Evolutionary conservation across 2,329 filamentous ascomycete genomes (phyloP), one percentile per base, ranked within the genome.

Genomic region (Botrytis elliptica): DNA sequence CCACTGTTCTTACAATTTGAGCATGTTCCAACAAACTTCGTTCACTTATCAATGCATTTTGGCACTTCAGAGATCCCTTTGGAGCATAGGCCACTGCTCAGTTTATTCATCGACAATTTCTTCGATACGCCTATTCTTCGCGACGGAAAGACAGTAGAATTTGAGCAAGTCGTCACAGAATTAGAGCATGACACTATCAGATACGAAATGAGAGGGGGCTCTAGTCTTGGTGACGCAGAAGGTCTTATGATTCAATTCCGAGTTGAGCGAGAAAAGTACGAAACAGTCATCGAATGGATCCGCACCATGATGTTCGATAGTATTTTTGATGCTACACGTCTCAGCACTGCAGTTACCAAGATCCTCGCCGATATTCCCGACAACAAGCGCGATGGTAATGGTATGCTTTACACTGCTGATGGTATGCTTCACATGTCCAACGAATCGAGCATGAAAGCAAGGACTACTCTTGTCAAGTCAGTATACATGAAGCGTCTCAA

Each of bases 1-100:
- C 92, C 94, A 0, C 85, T 98, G 3, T 99, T 98, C 83, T 87
- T 99, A n/a, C 95, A 99, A 83, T 99, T 97, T 77, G 96, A 99
- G 83, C 91, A 97, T 79, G 94, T 98, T 22, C 91, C 92, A 3
- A 97, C 93, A 74, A 97, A 94, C 80, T 99, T 99, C 81, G 94
- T 97, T 10, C 92, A 95, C 78, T 88, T 98, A 74, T 91, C 90
- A 66, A 83, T 98, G 36, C 89, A 96, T 73, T 85, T 98, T 68
- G 93, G 93, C 70, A 97, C 94, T 0, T 88, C 90, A 2, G 85
- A 89, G 46, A 86, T 98, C 1, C 93, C 95, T 0, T 87, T 92
- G n/a, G 89, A 95, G 76, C 87, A 95, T 74, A 94, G 95, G 80
- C 96, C 96, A 5, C 84, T 99, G 36, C 85, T 98, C 66, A 88